phyloP scores from a whole-genome alignment of 768 basidiomycete species.

The Boletus rubroflammeus region DNA sequence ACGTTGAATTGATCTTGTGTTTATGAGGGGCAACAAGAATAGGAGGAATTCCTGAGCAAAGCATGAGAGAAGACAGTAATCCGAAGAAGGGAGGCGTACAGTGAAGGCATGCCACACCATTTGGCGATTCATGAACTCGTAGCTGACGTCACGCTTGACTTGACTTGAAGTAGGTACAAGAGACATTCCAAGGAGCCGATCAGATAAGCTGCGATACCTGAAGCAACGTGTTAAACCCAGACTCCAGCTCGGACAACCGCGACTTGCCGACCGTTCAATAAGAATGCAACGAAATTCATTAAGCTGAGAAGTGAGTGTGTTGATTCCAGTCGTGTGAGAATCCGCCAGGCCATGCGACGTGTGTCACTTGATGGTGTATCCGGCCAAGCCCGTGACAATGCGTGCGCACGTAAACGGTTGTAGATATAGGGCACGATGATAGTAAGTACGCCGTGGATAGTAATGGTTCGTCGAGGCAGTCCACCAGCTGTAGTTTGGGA shows the following conservation, averaged over 20 bases:
- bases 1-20: slow-evolving; percentile 60
- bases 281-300: slow-evolving; percentile 75
- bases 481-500: slow-evolving; percentile 49
- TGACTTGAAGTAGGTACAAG: slow-evolving; percentile 69
- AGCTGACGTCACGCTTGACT: slow-evolving; percentile 82
- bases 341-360: slow-evolving; percentile 70
- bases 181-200: slow-evolving; percentile 71
- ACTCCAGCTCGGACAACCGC: not conserved
- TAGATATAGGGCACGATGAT: slow-evolving; percentile 78
- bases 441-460: slow-evolving; percentile 69
- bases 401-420: slow-evolving; percentile 66
- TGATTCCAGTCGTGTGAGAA: slow-evolving; percentile 65
- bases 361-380: slow-evolving; percentile 80
- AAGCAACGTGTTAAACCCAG: slow-evolving; percentile 1
- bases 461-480: slow-evolving; percentile 55
- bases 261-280: slow-evolving; percentile 81
- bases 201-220: slow-evolving; percentile 83
- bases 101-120: slow-evolving; percentile 99
- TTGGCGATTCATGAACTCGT: slow-evolving; percentile 99
- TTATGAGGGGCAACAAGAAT: slow-evolving; percentile 85
- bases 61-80: not conserved
- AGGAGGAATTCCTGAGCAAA: slow-evolving; percentile 85
- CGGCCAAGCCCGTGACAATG: slow-evolving; percentile 85
- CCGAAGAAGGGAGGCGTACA: slow-evolving; percentile 42
- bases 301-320: slow-evolving; percentile 59